Conservation (phyloP, 306 rosid genomes). For the Sindora glabra region DNA sequence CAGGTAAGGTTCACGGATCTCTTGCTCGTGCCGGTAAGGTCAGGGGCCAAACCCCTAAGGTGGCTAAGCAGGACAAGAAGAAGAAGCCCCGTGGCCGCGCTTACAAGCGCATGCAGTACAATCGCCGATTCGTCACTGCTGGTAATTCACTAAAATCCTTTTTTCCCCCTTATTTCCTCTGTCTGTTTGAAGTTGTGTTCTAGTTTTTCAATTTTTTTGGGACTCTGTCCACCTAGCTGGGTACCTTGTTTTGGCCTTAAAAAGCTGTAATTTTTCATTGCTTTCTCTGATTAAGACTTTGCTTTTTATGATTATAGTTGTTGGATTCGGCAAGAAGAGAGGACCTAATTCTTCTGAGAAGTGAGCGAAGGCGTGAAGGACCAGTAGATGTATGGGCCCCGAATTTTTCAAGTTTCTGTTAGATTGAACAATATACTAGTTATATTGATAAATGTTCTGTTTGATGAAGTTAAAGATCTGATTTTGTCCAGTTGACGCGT, state of each 20-base stretch:
- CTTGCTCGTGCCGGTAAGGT: slow-evolving; percentile 57
- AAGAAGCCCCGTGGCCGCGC: slow-evolving; percentile 54
- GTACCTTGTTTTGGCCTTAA: background rate
- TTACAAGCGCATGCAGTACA: slow-evolving; percentile 52
- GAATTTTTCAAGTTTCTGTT: background rate
- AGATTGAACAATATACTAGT: background rate
- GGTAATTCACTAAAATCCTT: background rate
- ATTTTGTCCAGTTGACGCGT: too few relatives aligned
- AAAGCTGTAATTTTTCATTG: background rate
- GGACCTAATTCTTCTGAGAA: slow-evolving; percentile 59
- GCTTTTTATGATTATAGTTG: slow-evolving; percentile 24
- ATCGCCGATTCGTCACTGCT: slow-evolving; percentile 50
- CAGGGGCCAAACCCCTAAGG: slow-evolving; percentile 50
- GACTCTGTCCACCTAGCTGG: too few relatives aligned
- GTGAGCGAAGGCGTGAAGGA: slow-evolving; percentile 9
- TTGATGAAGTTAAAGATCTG: too few relatives aligned
- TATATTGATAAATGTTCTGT: too few relatives aligned
- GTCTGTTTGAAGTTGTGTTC: background rate
- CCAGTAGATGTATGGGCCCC: too few relatives aligned
- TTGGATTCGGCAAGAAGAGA: slow-evolving; percentile 54
- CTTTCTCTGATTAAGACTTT: background rate
- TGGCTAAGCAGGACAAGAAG: slow-evolving; percentile 53
- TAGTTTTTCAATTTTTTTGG: background rate
- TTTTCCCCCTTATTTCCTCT: background rate
- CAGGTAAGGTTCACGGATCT: slow-evolving; percentile 51